Base-by-base conservation (phyloP, 1,284 basidiomycete species). In the Irpex sp. region DNA sequence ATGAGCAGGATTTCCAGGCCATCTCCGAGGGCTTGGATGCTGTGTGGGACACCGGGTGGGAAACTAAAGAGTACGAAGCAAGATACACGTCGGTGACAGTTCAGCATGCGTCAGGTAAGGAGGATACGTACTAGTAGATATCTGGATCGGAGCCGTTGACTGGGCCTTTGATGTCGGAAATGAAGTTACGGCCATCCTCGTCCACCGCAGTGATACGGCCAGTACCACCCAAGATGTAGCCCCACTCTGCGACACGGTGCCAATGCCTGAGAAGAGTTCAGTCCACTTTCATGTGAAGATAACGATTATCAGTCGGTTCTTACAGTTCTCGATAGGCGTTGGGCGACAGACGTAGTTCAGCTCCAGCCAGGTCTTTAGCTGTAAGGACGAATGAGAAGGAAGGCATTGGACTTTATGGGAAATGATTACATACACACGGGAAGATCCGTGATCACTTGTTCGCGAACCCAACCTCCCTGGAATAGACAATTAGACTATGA, bases 261-360 rank as follows among this genome's bases (percentile, higher is more conserved):
- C 71, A 72, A 58, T 72, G 71, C 19, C 68, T 69, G 50, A 26
- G 31, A 46, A 63, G 3, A 26, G 26, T 26, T 26, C 26, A 26
- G 58, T 58, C 58, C 64, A 46, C 35, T 19, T 5, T 61, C 49
- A 50, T 62, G 47, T 47, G 61, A 54, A 33, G 31, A 49, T 37
- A 55, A 8, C 11, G 35, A 46, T 37, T 17, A n/a, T 58, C n/a
- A 50, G n/a, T 11, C 5, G 11, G 26, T 3, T 61, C 68, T 39
- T 59, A 66, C 67, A 71, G 65, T 59, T 71, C 72, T 62, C 74
- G 72, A 62, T 72, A 71, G 9, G 70, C 75, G n/a, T 74, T 75
- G 11, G 72, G 68, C 8, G 76, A 75, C 39, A 79, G 68, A 17
- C 75, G 73, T 68, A 78, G 71, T 60, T 79, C 75, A n/a, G 76